Conservation (phyloP, 139 green algal species). For the Edaphochlamys debaryana region DNA sequence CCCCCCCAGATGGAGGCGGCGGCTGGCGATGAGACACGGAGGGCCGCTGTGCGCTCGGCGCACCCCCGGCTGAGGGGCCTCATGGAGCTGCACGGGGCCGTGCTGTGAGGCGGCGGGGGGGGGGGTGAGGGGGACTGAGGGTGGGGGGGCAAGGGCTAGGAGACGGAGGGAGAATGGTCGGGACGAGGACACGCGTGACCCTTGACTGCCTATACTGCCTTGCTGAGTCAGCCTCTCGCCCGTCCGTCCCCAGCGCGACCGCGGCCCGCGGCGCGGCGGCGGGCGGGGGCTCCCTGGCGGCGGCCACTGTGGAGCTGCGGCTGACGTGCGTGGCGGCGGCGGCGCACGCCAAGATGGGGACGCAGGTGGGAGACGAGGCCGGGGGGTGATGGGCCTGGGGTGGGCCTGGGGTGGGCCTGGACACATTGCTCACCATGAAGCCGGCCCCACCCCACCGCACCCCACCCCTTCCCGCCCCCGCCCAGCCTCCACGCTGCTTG, state of each 20-base stretch:
- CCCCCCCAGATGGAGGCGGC: background rate
- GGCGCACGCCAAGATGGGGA: conserved; percentile 54
- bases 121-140: too few species aligned
- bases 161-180: too few species aligned
- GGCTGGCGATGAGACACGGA: background rate
- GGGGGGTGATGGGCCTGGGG: too few species aligned
- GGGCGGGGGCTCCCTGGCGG: conserved; percentile 2
- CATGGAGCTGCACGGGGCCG: conserved; percentile 50
- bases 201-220: too few species aligned
- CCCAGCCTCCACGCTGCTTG: too few species aligned
- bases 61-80: conserved; percentile 63
- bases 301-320: conserved; percentile 44
- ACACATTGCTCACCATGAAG: too few species aligned
- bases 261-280: background rate
- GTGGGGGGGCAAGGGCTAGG: too few species aligned
- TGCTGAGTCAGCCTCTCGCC: too few species aligned
- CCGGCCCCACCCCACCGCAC: too few species aligned
- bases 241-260: conserved; percentile 8
- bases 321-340: conserved; percentile 58
- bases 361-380: conserved; percentile 13
- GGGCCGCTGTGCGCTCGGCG: conserved; percentile 14
- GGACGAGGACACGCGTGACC: too few species aligned
- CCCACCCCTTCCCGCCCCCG: too few species aligned
- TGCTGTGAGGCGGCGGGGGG: conserved; percentile 51
- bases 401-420: too few species aligned